Evolutionary conservation across 2,329 filamentous ascomycete genomes (phyloP).

Genomic region (Blastomyces silverae): DNA sequence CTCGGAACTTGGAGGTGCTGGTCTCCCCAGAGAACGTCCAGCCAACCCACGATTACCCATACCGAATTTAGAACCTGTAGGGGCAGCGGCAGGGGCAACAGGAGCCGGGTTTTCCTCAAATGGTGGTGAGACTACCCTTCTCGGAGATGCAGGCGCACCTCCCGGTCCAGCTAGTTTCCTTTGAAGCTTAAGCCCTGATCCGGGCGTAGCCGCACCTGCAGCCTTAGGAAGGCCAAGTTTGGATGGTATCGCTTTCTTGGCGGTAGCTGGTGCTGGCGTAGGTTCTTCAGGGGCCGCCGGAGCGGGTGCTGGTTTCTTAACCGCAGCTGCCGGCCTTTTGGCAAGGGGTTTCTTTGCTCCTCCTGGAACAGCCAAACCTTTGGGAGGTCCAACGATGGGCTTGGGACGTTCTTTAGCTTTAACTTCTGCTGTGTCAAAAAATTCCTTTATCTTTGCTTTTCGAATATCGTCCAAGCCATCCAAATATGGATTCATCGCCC

Average conservation of each 20-base stretch:
- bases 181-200: slow-evolving; percentile 38
- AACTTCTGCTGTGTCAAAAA: slow-evolving; percentile 70
- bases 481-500: slow-evolving; percentile 86
- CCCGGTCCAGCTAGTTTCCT: slow-evolving; percentile 42
- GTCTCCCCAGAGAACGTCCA: slow-evolving; percentile 76
- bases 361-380: slow-evolving; percentile 47
- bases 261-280: slow-evolving; percentile 44
- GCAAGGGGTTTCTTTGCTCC: slow-evolving; percentile 38
- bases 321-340: slow-evolving; percentile 48
- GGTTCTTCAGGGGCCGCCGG: slow-evolving; percentile 45
- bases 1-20: slow-evolving; percentile 43
- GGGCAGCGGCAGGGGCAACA: slow-evolving; percentile 34
- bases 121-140: slow-evolving; percentile 42
- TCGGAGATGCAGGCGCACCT: slow-evolving; percentile 34
- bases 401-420: slow-evolving; percentile 92
- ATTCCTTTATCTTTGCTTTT: slow-evolving; percentile 94
- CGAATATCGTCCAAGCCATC: slow-evolving; percentile 92
- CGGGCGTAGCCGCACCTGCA: slow-evolving; percentile 38
- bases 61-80: slow-evolving; percentile 54
- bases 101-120: slow-evolving; percentile 40
- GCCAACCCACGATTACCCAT: slow-evolving; percentile 71
- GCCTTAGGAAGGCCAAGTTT: slow-evolving; percentile 42
- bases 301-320: slow-evolving; percentile 48
- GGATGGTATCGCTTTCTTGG: slow-evolving; percentile 38
- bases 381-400: slow-evolving; percentile 56